Percentiles rank a stretch among this genome's conserved stretches.
Evolutionary conservation across 306 rosid species (phyloP).

Genomic region (Cucurbita moschata): DNA sequence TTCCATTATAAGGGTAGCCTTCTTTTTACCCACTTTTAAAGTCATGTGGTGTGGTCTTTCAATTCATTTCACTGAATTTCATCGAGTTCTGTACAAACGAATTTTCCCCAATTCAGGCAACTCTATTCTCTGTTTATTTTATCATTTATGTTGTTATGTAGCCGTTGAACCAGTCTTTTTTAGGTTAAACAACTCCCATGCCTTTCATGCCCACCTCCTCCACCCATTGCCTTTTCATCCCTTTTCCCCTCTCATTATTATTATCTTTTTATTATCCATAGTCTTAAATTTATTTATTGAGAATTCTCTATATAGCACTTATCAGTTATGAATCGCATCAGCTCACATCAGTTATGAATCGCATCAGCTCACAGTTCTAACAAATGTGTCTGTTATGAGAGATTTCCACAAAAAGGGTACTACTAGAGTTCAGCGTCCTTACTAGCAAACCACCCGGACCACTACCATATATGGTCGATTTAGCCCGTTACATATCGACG

Average conservation of each 20-base stretch:
- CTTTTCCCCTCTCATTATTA: not conserved
- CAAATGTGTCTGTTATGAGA: no score
- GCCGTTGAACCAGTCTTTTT: conserved; percentile 1
- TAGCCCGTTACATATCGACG: no score
- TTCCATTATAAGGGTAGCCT: not conserved
- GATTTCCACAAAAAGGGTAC: no score
- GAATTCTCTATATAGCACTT: not conserved
- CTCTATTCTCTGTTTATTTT: not conserved
- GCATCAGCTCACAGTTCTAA: no score
- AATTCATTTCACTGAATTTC: not conserved
- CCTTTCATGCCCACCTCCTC: not conserved
- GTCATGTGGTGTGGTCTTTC: not conserved
- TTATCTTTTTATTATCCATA: not conserved
- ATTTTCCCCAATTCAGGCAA: not conserved
- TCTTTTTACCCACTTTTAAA: not conserved
- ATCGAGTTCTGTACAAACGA: not conserved
- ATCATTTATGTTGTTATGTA: not conserved
- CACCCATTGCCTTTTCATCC: not conserved
- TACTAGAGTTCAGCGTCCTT: no score
- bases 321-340: no score
- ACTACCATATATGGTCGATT: no score
- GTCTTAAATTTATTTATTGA: not conserved
- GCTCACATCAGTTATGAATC: no score
- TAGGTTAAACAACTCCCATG: conserved; percentile 1
- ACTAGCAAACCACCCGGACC: no score